Base-by-base conservation (phyloP, 192 early-diverging fungal species). In the Umbelopsis sp. region DNA sequence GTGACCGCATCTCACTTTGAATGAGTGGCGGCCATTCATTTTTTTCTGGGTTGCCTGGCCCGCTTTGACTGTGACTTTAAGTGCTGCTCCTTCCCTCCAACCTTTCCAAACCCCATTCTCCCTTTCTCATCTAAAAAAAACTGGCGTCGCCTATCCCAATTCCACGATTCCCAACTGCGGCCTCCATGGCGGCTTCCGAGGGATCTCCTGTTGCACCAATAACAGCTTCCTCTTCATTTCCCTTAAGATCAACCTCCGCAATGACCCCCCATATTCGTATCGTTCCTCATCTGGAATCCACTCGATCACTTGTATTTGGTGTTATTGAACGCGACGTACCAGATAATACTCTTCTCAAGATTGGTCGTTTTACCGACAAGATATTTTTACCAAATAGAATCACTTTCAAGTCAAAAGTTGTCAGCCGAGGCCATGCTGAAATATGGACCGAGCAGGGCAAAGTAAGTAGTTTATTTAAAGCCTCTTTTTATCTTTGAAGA, bases 361-460 rank as follows among this genome's bases (percentile, higher is more conserved):
- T 83, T 56, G 79, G 79, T 29, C 74, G 82, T 11, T 78, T 76
- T 52, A 79, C 75, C 9, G 79, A 75, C 62, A 75, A 70, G 24
- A 54, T 74, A 62, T 75, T 83, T 72, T 77, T 77, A 73, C 82
- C 80, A 69, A 87, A 82, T 71, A 79, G 84, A 17, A 87, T 91
- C 56, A 84, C 86, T 44, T 91, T 91, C 79, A 89, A 89, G 77
- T 87, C 85, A 73, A 97, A 97, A 71, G 95, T 96, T 25, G 94
- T 96, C 12, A 89, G 86, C 65, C 79, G 94, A 34, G 90, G 84
- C 69, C 95, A 97, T 72, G 94, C 94, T 16, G 95, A 95, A 73
- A 90, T 97, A 45, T 96, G 92, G 92, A 81, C 87, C 21, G 88
- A 92, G 53, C 85, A 87, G 73, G 88, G 89, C 3, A 85, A 66